Base-by-base conservation (phyloP, 2,329 filamentous ascomycete species). In the Ilyonectria robusta region DNA sequence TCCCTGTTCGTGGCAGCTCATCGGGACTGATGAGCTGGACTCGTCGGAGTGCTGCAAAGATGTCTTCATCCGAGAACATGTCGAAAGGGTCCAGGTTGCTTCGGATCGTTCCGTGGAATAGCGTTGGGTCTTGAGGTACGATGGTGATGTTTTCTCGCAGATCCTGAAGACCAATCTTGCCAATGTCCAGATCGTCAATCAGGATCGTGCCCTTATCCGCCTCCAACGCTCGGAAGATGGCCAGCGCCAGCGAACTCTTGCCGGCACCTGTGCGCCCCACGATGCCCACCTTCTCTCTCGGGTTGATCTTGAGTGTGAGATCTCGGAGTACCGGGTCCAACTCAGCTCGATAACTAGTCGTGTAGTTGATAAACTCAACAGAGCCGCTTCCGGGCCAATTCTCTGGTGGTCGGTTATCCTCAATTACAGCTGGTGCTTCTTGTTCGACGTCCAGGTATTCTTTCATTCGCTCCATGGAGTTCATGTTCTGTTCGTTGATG, bases 401-500 rank as follows among this genome's bases (percentile, higher is more conserved):
- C 5, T 86, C 81, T 0, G 92, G 86, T 7, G 96, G 96, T 31
- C 94, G 88, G 70, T 90, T 93, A 66, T 95, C 90, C 61, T 94
- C 90, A 46, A 97, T 88, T 46, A 97, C 85, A 1, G 93, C 86
- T 0, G 88, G 85, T 1, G 96, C 95, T 82, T 99, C 96, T 79
- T 98, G 95, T 75, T 98, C 95, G 1, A 99, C 93, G 50, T 98
- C 94, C 40, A 98, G 88, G 78, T 98, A 99, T 79, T 99, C 96
- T 84, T 97, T 97, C 78, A 99, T 92, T 77, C 96, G 93, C 82
- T 99, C 96, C 55, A 98, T 95, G 3, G 95, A 95, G 82, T 99
- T 99, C 96, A 99, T 98, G 82, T 98, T 98, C 81, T 99, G 96
- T 82, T 99, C 96, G 76, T 98, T 98, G 78, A 93, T 90, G 0